Evolutionary conservation across 2,329 filamentous ascomycete genomes (phyloP), one percentile per base, ranked within the genome.

Genomic region (Fusarium palustre): DNA sequence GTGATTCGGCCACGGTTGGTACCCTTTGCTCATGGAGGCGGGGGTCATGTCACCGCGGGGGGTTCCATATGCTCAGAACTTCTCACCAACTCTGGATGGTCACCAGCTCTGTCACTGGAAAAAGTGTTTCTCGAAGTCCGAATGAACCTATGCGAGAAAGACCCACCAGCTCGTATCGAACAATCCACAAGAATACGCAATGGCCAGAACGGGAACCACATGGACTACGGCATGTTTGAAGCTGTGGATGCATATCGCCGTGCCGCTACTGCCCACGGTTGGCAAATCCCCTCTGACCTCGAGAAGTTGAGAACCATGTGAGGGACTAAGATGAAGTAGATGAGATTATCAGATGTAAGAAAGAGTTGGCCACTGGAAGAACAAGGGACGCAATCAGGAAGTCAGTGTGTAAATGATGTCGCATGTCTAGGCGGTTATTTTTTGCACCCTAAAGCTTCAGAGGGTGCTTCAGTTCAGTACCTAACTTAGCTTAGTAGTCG

Each of bases 11-110:
- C 94, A 2, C 90, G 91, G 7, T 95, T 97, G 77, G 77, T 95
- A 22, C 84, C 88, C 3, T 95, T 95, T 74, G 76, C 82, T 28
- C 72, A 82, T 7, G 93, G 93, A 7, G 94, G 94, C 22, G 94
- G 94, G 25, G 94, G 94, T 1, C 92, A 97, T 76, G 90, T 97
- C 63, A 97, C 94, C 0, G 81, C 84, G 2, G 94, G 94, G 25
- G 94, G 94, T 2, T 92, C 94, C 2, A 88, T 97, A 80, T 89
- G 87, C 78, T 94, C 97, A 88, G 90, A 96, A 78, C 84, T 96
- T 7, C 84, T 97, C 66, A 97, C 94, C 2, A 93, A 90, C 77
- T 87, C 88, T 9, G 94, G 94, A 28, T 97, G 94, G 94, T 89
- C 85, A 24, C 89, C 91, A 0, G 89, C 87, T 2, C 88, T 85